Base-by-base conservation (phyloP, 1,139 yeast species). In the Yamadazyma friedrichii region DNA sequence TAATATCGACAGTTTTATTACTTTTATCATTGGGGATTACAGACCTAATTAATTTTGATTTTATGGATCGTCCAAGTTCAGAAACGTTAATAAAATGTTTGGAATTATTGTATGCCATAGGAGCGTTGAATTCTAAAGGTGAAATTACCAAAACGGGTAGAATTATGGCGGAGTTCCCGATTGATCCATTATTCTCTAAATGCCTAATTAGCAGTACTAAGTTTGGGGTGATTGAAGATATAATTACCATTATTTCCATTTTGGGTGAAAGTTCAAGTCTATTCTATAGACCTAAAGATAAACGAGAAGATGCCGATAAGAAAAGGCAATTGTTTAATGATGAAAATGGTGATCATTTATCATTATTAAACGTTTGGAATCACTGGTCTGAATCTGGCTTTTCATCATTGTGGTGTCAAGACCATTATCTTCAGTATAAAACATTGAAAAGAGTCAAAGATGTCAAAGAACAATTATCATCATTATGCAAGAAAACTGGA, bases 81-180 rank as follows among this genome's bases (percentile, higher is more conserved):
- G 84, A 82, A 33, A 67, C 94, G 0, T 62, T 93, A 40, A 82
- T 86, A 28, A 83, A 84, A 51, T 82, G 97, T 0, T 65, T 93
- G 38, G 96, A 88, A 52, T 69, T 82, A 40, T 64, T 93, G 17
- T 91, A 93, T 60, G 82, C 95, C 0, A 62, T 93, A 4, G 98
- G 98, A 0, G 98, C 97, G 0, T 62, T 93, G 40, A 88, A 85
- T 50, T 81, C 84, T n/a, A 68, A 74, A 42, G 97, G 96, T 1
- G 76, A 77, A 45, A 69, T 94, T 27, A 93, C 98, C 0, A 76
- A 79, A 43, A 58, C 82, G 1, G 98, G 98, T 0, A 68, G 88
- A 28, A 78, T 80, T 47, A 88, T 93, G 96, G 87, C 95, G 2
- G 95, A 87, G 53, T 88, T 93, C 51, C 98, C 98, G 0, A 76